Base-by-base conservation (phyloP, 179 eudicot genomes). In the Beta lomatogona region DNA sequence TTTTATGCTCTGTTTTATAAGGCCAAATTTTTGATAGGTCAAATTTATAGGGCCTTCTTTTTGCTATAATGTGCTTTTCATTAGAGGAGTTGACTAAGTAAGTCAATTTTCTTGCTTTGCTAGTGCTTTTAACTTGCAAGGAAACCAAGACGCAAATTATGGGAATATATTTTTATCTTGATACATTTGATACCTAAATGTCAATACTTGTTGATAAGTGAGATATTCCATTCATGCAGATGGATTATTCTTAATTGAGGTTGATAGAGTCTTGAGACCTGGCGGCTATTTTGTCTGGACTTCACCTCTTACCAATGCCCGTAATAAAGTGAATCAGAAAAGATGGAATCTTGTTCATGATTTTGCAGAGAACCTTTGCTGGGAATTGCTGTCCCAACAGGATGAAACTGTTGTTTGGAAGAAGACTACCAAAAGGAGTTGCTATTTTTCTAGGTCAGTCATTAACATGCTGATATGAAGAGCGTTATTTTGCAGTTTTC, bases 261-360 rank as follows among this genome's bases (percentile, higher is more conserved):
- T 86, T 85, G 97, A 97, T 89, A 88, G 99, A 83, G 89, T 95
- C 76, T 80, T 97, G 81, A 87, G 93, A 84, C 99, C 99, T 22
- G 97, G 98, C 84, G 99, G 99, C 86, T 97, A 94, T 83, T 95
- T 97, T 88, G 99, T 97, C 57, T 97, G 99, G 99, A 97, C 97
- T 77, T 96, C 98, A 72, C 97, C 94, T 63, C 84, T 96, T 66
- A 93, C 93, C 77, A 91, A 88, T 83, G 86, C 93, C 48, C 97
- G 91, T 77, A 90, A 92, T 65, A 97, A 97, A 86, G 91, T 79
- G 76, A 91, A 92, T 80, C 91, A 87, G 83, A 95, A 97, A 80
- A 88, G 86, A 83, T 95, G 99, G 99, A 80, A 84, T 77, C 76
- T 92, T 74, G 88, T 97, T 78, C 97, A 78, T 77, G 83, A 67